phyloP scores from a whole-genome alignment of 352 stramenopile species.

The Thalassiosira exigua region DNA sequence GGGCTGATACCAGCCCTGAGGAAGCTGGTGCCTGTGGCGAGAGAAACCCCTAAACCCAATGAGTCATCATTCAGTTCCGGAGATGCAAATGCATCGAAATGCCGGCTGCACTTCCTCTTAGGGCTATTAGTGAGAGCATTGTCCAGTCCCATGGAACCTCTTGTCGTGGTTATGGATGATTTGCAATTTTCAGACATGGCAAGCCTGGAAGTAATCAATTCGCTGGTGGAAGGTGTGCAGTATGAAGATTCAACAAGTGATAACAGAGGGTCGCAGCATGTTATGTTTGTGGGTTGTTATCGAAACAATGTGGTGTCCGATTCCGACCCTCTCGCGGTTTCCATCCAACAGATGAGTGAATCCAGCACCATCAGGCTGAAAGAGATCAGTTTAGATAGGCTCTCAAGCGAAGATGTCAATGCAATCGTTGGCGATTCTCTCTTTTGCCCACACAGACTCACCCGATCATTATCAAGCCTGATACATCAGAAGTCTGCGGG shows the following conservation, averaged over 20 bases:
- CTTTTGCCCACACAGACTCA: conserved; percentile 17
- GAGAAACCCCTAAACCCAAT: background rate
- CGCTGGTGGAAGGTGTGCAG: no score
- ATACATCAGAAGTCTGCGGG: conserved; percentile 34
- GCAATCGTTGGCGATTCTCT: conserved; percentile 25
- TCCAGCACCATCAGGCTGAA: conserved; percentile 2
- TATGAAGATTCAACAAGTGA: conserved; percentile 7
- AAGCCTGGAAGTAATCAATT: conserved; percentile 12
- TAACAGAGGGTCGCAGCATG: conserved; percentile 4
- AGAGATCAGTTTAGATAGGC: conserved; percentile 14
- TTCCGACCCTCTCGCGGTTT: background rate
- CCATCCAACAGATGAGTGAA: background rate
- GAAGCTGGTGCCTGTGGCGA: background rate
- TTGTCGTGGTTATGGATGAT: conserved; percentile 20
- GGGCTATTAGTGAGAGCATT: conserved; percentile 30
- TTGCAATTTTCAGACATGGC: conserved; percentile 29
- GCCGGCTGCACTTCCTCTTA: conserved; percentile 18
- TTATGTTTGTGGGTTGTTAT: conserved; percentile 26
- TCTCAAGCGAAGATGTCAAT: conserved; percentile 21
- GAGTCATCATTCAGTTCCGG: background rate
- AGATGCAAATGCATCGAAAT: conserved; percentile 4
- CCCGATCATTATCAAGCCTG: conserved; percentile 10
- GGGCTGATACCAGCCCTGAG: conserved; percentile 25
- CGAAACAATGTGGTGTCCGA: conserved; percentile 4
- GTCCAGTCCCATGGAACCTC: background rate